phyloP scores from a whole-genome alignment of 164 flowering plant species.

The Tetracentron sinense region DNA sequence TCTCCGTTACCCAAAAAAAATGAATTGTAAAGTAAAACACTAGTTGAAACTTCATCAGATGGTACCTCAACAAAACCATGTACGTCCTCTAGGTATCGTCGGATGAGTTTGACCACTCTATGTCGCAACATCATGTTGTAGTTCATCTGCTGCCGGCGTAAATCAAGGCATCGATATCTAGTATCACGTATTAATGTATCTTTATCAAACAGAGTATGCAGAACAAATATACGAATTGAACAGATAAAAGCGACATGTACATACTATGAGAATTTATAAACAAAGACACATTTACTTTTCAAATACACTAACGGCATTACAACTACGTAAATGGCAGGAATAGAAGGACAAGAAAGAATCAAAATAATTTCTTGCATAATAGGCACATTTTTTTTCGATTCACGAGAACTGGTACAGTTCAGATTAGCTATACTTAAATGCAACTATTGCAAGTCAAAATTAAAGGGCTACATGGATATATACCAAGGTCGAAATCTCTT shows the following conservation, averaged over 20 bases:
- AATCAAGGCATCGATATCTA: constrained; percentile 83
- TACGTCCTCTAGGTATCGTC: constrained; percentile 74
- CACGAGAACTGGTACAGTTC: too few species aligned
- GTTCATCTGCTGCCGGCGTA: constrained; percentile 78
- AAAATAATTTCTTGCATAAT: too few species aligned
- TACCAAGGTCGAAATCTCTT: too few species aligned
- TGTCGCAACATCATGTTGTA: constrained; percentile 69
- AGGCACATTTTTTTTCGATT: too few species aligned
- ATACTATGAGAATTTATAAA: too few species aligned
- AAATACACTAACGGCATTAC: too few species aligned
- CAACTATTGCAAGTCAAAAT: too few species aligned
- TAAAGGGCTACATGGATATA: too few species aligned
- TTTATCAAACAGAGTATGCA: constrained; percentile 1
- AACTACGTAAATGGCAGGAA: too few species aligned
- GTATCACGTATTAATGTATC: constrained; percentile 1
- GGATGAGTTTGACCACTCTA: constrained; percentile 74
- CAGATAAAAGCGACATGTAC: not conserved
- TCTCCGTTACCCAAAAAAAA: not conserved
- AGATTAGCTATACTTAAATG: too few species aligned
- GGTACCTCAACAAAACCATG: constrained; percentile 91
- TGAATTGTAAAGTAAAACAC: not conserved
- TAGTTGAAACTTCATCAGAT: constrained; percentile 3
- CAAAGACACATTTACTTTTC: too few species aligned
- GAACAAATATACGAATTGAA: not conserved
- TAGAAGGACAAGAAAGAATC: too few species aligned